These are phyloP conservation scores for Solanum arcanum DNA, from an alignment of 257 asterid genomes.

Conservation along the genomic window DNA sequence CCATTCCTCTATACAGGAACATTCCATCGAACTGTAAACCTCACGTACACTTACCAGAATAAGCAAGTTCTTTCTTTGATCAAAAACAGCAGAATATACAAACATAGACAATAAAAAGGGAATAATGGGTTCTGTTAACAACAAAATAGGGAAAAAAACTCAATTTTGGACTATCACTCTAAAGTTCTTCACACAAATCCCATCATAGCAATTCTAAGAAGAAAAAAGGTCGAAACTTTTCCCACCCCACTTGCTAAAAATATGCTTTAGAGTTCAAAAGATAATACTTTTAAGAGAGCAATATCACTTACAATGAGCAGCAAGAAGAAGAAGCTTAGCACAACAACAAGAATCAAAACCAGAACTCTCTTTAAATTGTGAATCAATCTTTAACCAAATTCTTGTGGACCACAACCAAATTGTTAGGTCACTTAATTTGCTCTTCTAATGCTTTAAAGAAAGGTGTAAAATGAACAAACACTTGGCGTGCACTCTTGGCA, in stretches of 20 bases:
- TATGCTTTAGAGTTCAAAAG: neutral
- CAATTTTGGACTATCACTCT: neutral
- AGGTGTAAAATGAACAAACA: neutral
- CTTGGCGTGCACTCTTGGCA: neutral
- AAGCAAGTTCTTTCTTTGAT: neutral
- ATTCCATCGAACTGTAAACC: neutral
- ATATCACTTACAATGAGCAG: neutral
- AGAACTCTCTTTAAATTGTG: neutral
- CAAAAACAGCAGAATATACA: neutral
- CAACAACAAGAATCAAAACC: neutral
- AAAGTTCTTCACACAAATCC: neutral
- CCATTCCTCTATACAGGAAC: neutral
- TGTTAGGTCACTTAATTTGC: neutral
- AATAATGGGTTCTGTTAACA: neutral
- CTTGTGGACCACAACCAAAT: neutral
- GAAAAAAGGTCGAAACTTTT: neutral
- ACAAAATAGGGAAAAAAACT: neutral
- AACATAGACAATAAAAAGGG: neutral
- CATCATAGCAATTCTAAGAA: neutral
- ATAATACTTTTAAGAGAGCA: neutral
- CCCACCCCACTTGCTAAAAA: neutral
- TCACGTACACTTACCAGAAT: neutral
- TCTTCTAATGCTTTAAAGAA: neutral
- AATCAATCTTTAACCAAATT: neutral
- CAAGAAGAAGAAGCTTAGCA: neutral